Conservation (phyloP, 2,329 filamentous ascomycete genomes). For the Chaetomiaceae sp. region DNA sequence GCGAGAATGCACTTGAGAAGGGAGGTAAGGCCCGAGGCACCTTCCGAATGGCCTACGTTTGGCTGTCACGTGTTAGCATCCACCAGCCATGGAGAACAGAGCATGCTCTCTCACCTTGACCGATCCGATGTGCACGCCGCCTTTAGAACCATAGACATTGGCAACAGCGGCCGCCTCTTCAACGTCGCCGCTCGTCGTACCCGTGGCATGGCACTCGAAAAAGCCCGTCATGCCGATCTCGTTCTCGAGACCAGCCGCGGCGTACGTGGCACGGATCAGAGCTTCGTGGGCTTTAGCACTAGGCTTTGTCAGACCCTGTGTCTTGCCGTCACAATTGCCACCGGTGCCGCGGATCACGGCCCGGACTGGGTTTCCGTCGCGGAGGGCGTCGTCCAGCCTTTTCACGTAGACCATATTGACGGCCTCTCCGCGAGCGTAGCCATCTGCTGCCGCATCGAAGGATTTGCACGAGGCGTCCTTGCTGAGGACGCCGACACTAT, state of each 20-base stretch:
- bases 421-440: slow-evolving; percentile 29
- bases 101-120: too few species aligned
- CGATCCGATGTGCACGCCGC: slow-evolving; percentile 16
- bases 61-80: too few species aligned
- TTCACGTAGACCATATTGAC: slow-evolving; percentile 36
- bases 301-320: slow-evolving; percentile 36
- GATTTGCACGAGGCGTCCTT: slow-evolving; percentile 30
- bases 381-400: slow-evolving; percentile 33
- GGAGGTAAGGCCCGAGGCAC: slow-evolving; percentile 31
- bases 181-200: slow-evolving; percentile 21
- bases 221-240: slow-evolving; percentile 16
- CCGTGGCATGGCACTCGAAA: slow-evolving; percentile 23
- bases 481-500: slow-evolving; percentile 6
- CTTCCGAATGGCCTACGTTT: slow-evolving; percentile 33
- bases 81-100: too few species aligned
- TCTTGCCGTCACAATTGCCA: slow-evolving; percentile 34
- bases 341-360: slow-evolving; percentile 28
- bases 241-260: slow-evolving; percentile 5
- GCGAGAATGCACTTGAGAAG: slow-evolving; percentile 30
- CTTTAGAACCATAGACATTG: slow-evolving; percentile 10
- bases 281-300: slow-evolving; percentile 26
- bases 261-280: slow-evolving; percentile 28
- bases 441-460: slow-evolving; percentile 31
- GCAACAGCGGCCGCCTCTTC: slow-evolving; percentile 21
- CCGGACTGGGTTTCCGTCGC: slow-evolving; percentile 33